These are phyloP conservation scores for Chernovozyma sophiae-reginae DNA, from an alignment of 1,139 yeast genomes.

Conservation along the genomic window DNA sequence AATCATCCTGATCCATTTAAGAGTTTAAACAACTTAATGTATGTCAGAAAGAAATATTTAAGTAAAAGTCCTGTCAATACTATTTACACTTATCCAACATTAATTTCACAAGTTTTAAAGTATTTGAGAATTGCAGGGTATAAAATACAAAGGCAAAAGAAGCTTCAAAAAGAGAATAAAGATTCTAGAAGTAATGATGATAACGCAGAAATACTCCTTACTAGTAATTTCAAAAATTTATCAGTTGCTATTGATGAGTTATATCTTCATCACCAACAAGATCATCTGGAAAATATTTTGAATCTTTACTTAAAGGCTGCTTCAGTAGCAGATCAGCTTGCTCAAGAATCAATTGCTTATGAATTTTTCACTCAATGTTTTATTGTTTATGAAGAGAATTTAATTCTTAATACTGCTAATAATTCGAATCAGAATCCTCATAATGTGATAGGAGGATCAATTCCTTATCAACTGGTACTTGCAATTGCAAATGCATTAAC, in stretches of 20 bases:
- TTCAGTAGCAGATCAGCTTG: constrained; percentile 71
- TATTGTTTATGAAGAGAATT: constrained; percentile 79
- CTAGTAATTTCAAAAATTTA: constrained; percentile 63
- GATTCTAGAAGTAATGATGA: constrained; percentile 14
- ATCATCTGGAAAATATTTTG: constrained; percentile 45
- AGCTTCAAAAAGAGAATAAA: constrained; percentile 13
- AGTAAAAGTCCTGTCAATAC: constrained; percentile 52
- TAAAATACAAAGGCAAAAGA: constrained; percentile 8
- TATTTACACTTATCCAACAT: constrained; percentile 69
- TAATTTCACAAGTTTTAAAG: constrained; percentile 57
- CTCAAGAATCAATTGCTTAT: constrained; percentile 55
- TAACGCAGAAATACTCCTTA: constrained; percentile 30
- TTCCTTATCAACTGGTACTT: constrained; percentile 36
- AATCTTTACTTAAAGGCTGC: constrained; percentile 56
- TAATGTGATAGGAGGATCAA: constrained; percentile 36
- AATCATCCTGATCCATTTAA: constrained; percentile 43
- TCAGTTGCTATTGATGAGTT: constrained; percentile 72
- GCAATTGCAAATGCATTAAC: constrained; percentile 62
- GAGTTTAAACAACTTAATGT: constrained; percentile 54
- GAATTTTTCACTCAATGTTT: constrained; percentile 90
- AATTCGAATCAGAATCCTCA: constrained; percentile 27
- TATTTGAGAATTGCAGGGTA: constrained; percentile 53
- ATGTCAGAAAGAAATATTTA: constrained; percentile 52
- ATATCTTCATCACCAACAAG: constrained; percentile 46
- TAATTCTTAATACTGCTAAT: constrained; percentile 21